These are phyloP conservation scores for Phytomonas serpens DNA, from an alignment of 208 protist species.

Conservation along the genomic window DNA sequence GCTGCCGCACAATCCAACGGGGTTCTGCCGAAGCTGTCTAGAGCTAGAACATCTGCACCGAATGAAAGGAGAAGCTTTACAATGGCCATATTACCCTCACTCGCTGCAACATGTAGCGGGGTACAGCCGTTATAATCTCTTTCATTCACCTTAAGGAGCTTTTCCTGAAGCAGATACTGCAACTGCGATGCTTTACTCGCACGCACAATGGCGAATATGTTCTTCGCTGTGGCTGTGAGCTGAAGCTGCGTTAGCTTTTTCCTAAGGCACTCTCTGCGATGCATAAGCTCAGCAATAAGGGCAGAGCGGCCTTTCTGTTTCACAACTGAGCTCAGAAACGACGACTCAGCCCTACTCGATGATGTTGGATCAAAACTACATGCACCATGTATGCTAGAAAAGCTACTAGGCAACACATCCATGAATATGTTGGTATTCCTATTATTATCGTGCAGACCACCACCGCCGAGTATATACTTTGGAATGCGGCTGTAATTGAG, in stretches of 20 bases:
- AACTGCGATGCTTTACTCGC: conserved; percentile 70
- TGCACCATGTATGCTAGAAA: background rate
- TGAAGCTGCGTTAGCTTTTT: conserved; percentile 42
- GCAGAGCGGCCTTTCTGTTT: conserved; percentile 40
- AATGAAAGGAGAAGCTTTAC: conserved; percentile 76
- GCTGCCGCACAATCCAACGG: conserved; percentile 76
- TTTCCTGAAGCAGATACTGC: conserved; percentile 63
- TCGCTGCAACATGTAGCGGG: conserved; percentile 73
- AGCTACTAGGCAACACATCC: background rate
- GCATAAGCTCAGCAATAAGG: conserved; percentile 60
- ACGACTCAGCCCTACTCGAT: background rate
- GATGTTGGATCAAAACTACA: background rate
- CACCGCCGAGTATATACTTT: background rate
- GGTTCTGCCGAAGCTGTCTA: conserved; percentile 68
- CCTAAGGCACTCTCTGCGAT: conserved; percentile 43
- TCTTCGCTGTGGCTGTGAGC: conserved; percentile 44
- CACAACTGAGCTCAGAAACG: conserved; percentile 11
- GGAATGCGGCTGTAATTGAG: background rate
- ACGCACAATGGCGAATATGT: conserved; percentile 79
- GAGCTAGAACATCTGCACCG: conserved; percentile 59
- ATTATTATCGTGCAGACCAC: background rate
- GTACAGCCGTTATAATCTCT: conserved; percentile 87
- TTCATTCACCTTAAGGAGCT: conserved; percentile 59
- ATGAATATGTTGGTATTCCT: background rate
- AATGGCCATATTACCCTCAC: conserved; percentile 70